phyloP scores from a whole-genome alignment of 805 yeast genomes.

The Metschnikowia bowlesiae region DNA sequence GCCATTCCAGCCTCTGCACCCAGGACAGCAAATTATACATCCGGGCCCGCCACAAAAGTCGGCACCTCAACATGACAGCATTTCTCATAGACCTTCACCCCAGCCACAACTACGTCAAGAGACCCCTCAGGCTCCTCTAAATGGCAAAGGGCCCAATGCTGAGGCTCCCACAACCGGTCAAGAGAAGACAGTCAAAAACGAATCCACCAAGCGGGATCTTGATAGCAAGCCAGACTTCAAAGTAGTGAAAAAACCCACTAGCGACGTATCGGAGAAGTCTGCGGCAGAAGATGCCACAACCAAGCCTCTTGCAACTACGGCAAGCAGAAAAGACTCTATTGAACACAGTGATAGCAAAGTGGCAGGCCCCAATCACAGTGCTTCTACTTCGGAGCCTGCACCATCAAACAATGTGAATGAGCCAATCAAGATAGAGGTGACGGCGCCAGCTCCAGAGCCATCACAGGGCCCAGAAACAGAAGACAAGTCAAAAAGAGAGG shows the following conservation, averaged over 20 bases:
- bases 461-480: background rate
- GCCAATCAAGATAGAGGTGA: background rate
- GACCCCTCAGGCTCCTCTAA: background rate
- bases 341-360: background rate
- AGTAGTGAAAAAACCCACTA: constrained; percentile 23
- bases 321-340: background rate
- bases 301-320: background rate
- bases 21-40: background rate
- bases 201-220: constrained; percentile 32
- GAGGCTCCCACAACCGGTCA: background rate
- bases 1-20: constrained; percentile 5
- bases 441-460: constrained; percentile 6
- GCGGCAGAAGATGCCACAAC: background rate
- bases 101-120: constrained; percentile 5
- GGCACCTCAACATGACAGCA: constrained; percentile 6
- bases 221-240: constrained; percentile 35
- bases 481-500: background rate
- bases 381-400: constrained; percentile 4
- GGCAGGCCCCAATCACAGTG: constrained; percentile 4
- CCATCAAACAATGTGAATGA: background rate
- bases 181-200: constrained; percentile 9
- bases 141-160: background rate
- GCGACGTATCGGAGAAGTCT: constrained; percentile 3
- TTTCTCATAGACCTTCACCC: constrained; percentile 6
- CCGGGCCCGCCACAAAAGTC: background rate